Conservation (phyloP, 2,329 filamentous ascomycete species). For the Pleoardoris graminearum region DNA sequence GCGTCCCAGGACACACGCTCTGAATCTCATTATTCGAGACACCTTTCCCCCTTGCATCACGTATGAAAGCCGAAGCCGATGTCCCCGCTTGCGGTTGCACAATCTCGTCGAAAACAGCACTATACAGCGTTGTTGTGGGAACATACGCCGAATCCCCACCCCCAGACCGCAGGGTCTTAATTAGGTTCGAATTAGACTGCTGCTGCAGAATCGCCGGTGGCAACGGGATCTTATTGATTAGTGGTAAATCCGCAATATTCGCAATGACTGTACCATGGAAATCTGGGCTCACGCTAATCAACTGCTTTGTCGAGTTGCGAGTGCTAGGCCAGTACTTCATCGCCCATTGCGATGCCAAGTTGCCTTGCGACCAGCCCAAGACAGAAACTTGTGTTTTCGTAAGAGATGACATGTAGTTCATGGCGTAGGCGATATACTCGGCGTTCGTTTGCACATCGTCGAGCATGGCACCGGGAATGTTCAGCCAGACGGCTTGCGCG, state of each 20-base stretch:
- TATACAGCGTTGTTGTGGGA: conserved; percentile 59
- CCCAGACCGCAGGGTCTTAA: conserved; percentile 48
- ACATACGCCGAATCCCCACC: conserved; percentile 59
- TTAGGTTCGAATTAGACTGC: conserved; percentile 49
- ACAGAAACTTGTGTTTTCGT: conserved; percentile 46
- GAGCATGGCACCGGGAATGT: conserved; percentile 55
- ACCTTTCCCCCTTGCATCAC: conserved; percentile 50
- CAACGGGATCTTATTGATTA: conserved; percentile 29
- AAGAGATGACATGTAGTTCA: conserved; percentile 58
- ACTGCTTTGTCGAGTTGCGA: conserved; percentile 51
- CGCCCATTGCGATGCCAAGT: conserved; percentile 60
- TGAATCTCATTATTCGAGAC: conserved; percentile 58
- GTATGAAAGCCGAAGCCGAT: conserved; percentile 52
- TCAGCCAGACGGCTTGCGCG: conserved; percentile 60
- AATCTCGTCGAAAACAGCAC: conserved; percentile 54
- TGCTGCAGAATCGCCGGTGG: conserved; percentile 55
- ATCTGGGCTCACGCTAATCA: conserved; percentile 58
- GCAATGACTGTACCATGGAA: conserved; percentile 55
- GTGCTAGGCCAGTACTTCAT: conserved; percentile 62
- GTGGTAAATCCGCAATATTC: conserved; percentile 29
- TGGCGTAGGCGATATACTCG: conserved; percentile 62
- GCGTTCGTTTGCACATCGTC: conserved; percentile 56
- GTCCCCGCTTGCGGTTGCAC: conserved; percentile 56
- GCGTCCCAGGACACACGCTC: conserved; percentile 44
- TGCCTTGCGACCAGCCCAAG: conserved; percentile 61